These are phyloP conservation scores for Argentina anserina DNA, from an alignment of 306 rosid species.

Conservation along the genomic window DNA sequence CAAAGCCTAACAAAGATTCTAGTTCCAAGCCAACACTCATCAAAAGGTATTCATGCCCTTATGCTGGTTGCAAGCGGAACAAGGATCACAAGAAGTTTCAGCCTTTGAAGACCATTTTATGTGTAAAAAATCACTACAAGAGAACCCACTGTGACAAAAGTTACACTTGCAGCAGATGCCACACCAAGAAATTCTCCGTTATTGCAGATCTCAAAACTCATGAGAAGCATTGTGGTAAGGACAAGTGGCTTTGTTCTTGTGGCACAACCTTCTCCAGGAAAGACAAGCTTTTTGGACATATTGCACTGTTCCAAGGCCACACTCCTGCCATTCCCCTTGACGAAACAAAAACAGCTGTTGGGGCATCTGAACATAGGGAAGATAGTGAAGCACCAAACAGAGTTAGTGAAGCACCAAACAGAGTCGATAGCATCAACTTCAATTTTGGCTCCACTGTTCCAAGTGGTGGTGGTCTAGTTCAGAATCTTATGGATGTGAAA, in stretches of 20 bases:
- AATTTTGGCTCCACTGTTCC: conserved; percentile 50
- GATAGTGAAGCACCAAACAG: conserved; percentile 40
- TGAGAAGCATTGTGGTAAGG: conserved; percentile 97
- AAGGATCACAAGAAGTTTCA: conserved; percentile 92
- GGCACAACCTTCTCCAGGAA: conserved; percentile 99
- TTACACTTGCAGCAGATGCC: conserved; percentile 89
- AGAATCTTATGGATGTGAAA: conserved; percentile 51
- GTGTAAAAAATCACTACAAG: conserved; percentile 98
- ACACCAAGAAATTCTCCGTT: conserved; percentile 90
- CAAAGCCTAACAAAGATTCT: conserved; percentile 73
- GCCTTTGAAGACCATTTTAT: conserved; percentile 88
- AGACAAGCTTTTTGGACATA: conserved; percentile 99
- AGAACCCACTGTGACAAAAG: conserved; percentile 99
- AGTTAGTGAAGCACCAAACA: conserved; percentile 39
- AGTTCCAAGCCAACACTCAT: conserved; percentile 60
- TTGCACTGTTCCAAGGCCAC: conserved; percentile 96
- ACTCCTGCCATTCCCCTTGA: conserved; percentile 91
- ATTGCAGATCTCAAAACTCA: conserved; percentile 98
- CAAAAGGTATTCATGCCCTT: conserved; percentile 97
- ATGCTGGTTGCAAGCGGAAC: conserved; percentile 90
- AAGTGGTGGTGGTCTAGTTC: conserved; percentile 37
- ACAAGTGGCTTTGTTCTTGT: conserved; percentile 98
- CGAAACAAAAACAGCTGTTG: conserved; percentile 45
- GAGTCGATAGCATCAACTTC: conserved; percentile 49
- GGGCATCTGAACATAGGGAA: conserved; percentile 36